Percentiles rank a stretch among this genome's conserved stretches.
These are phyloP conservation scores for Paralagenidium karlingii DNA, from an alignment of 352 stramenopile species.

Conservation along the genomic window DNA sequence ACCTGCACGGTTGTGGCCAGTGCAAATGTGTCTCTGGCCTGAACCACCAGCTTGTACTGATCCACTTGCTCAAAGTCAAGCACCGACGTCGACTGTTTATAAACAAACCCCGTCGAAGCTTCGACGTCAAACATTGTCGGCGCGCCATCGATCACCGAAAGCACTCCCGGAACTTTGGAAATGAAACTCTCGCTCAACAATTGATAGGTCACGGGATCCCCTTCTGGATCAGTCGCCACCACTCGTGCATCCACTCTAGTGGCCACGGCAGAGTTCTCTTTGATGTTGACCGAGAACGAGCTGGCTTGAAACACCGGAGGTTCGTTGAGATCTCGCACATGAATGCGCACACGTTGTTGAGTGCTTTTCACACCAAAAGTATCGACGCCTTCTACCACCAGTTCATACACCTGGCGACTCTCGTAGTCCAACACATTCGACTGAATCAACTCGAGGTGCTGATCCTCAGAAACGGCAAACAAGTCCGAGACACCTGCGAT, in stretches of 20 bases:
- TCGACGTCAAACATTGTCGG: slow-evolving; percentile 28
- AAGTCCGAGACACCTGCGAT: no score
- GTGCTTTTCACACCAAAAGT: slow-evolving; percentile 4
- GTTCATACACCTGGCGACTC: slow-evolving; percentile 1
- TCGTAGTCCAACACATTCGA: slow-evolving; percentile 6
- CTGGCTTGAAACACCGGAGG: slow-evolving; percentile 5
- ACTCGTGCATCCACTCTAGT: slow-evolving; percentile 8
- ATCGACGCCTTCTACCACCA: slow-evolving; percentile 8
- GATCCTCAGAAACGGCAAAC: neutral
- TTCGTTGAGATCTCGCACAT: slow-evolving; percentile 20
- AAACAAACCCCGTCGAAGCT: slow-evolving; percentile 17
- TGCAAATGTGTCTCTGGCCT: slow-evolving; percentile 4
- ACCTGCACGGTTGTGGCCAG: slow-evolving; percentile 9
- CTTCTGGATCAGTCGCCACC: slow-evolving; percentile 14
- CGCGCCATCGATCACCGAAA: slow-evolving; percentile 1
- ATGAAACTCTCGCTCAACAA: slow-evolving; percentile 9
- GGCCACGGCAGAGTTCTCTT: slow-evolving; percentile 13
- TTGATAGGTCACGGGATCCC: slow-evolving; percentile 10
- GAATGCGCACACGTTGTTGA: slow-evolving; percentile 6
- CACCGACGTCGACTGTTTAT: slow-evolving; percentile 6
- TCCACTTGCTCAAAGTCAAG: slow-evolving; percentile 22
- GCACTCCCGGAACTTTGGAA: no score
- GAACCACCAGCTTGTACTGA: slow-evolving; percentile 5
- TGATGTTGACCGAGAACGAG: slow-evolving; percentile 4
- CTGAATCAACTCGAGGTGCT: neutral